A percentile compares a stretch with the other conserved stretches of the same genome.
These are phyloP conservation scores for Trichoderma breve DNA, from an alignment of 2,329 filamentous ascomycete genomes.

Conservation along the genomic window DNA sequence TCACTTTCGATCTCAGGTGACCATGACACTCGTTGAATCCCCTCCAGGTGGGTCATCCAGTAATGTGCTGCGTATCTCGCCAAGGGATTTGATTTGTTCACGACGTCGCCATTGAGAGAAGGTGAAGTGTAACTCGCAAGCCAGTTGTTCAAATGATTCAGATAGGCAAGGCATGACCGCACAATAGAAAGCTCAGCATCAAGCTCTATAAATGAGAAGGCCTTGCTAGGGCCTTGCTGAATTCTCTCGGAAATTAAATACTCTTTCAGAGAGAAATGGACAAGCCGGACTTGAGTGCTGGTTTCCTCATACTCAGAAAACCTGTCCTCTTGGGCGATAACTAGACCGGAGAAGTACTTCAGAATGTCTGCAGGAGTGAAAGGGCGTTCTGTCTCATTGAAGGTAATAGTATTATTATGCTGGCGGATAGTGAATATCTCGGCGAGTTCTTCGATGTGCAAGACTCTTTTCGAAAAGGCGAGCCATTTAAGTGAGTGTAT, in stretches of 20 bases:
- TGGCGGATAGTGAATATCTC: not conserved
- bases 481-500: not conserved
- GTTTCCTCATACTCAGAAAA: too few species aligned
- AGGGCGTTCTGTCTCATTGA: not conserved
- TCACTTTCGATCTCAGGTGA: not conserved
- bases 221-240: rapidly evolving
- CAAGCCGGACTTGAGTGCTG: not conserved
- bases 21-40: not conserved
- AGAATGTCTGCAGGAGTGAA: not conserved
- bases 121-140: too few species aligned
- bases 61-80: rapidly evolving
- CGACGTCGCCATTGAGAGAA: too few species aligned
- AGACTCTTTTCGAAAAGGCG: not conserved
- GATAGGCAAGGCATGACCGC: not conserved
- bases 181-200: not conserved
- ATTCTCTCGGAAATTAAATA: not conserved
- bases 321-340: not conserved
- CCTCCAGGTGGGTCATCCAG: not conserved
- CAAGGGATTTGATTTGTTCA: not conserved
- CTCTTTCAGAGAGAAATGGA: not conserved
- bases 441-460: not conserved
- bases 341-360: not conserved
- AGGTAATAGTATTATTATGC: too few species aligned
- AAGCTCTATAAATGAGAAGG: not conserved
- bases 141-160: not conserved